These are phyloP conservation scores for Claviceps cyperi DNA, from an alignment of 2,329 filamentous ascomycete genomes.

Conservation along the genomic window DNA sequence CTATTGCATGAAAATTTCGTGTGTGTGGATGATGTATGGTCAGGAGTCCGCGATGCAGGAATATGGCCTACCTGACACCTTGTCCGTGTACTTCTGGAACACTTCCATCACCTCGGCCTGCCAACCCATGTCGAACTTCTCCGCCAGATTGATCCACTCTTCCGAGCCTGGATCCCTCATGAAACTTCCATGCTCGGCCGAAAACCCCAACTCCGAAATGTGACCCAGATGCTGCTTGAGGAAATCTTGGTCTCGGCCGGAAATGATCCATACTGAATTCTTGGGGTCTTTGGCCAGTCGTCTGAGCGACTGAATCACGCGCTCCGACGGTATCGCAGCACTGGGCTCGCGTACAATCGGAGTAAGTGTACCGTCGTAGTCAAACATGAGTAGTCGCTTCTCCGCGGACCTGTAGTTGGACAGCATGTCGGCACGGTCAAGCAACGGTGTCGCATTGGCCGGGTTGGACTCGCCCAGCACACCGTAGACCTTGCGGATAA, in stretches of 20 bases:
- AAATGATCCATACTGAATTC: constrained; percentile 97
- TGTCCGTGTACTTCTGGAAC: constrained; percentile 80
- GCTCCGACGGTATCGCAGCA: constrained; percentile 74
- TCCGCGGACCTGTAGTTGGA: constrained; percentile 58
- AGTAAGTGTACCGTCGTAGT: constrained; percentile 94
- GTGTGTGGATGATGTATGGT: constrained; percentile 4
- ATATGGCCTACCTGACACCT: constrained; percentile 52
- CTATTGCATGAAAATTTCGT: not conserved
- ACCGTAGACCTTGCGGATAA: constrained; percentile 63
- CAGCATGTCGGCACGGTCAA: constrained; percentile 62
- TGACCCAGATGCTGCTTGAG: constrained; percentile 84
- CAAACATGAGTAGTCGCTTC: constrained; percentile 91
- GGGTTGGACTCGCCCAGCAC: constrained; percentile 68
- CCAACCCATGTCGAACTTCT: constrained; percentile 83
- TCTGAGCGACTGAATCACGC: constrained; percentile 66
- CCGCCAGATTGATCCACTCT: constrained; percentile 80
- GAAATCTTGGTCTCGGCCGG: constrained; percentile 84
- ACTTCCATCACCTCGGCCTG: constrained; percentile 69
- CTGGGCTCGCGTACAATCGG: constrained; percentile 88
- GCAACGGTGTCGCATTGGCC: constrained; percentile 61
- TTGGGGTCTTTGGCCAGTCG: constrained; percentile 62
- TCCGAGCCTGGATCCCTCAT: constrained; percentile 65
- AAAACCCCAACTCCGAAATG: constrained; percentile 78
- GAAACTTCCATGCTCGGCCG: constrained; percentile 93
- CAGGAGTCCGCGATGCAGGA: too few relatives aligned